Conservation (phyloP, 768 basidiomycete species). For the Kwoniella botswanensis region DNA sequence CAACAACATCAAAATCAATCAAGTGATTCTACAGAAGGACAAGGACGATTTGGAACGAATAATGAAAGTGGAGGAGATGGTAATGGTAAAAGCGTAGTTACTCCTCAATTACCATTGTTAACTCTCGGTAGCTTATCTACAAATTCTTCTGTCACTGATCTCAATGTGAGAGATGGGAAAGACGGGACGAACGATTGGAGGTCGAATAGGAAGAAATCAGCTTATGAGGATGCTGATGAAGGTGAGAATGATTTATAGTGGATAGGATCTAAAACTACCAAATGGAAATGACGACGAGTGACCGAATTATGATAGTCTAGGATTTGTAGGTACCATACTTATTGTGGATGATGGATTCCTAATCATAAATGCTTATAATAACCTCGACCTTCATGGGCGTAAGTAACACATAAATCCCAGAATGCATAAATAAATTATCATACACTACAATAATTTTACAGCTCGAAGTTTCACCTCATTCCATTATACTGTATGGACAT, state of each 20-base stretch:
- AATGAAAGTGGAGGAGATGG: neutral
- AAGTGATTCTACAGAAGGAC: neutral
- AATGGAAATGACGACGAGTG: neutral
- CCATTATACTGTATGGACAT: too few species aligned
- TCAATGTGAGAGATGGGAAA: neutral
- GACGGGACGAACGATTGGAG: neutral
- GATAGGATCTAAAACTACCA: neutral
- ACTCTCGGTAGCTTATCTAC: neutral
- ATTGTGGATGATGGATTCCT: too few species aligned
- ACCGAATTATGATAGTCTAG: too few species aligned
- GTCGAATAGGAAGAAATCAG: neutral
- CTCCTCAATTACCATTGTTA: constrained; percentile 3
- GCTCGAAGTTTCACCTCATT: too few species aligned
- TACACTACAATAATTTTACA: neutral
- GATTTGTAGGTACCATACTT: neutral
- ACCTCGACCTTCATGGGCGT: too few species aligned
- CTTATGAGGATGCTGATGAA: constrained; percentile 9
- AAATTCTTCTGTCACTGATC: neutral
- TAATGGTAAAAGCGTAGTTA: neutral
- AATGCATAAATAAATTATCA: neutral
- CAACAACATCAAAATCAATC: neutral
- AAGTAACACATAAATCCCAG: neutral
- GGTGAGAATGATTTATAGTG: neutral
- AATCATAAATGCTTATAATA: neutral
- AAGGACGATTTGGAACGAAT: neutral